Base-by-base conservation (phyloP, 495 filamentous ascomycete species). In the Achaetomiella virescens region DNA sequence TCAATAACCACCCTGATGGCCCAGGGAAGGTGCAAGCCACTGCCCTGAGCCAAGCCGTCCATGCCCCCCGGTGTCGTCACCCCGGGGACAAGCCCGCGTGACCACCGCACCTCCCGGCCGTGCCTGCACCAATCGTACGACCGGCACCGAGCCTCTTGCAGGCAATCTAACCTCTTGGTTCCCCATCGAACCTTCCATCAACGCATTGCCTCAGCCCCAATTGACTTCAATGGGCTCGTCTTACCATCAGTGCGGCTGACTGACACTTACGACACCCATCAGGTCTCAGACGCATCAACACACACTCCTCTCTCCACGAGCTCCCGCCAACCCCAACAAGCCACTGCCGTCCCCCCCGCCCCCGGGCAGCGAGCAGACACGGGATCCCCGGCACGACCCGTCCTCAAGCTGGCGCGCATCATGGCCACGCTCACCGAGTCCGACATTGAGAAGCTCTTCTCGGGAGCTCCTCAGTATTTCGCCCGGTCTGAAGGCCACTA, bases 401-500 rank as follows among this genome's bases (percentile, higher is more conserved):
- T 75, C 35, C 54, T 80, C 36, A 77, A 74, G 55, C 69, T 80
- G 14, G 66, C 73, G 48, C 68, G 78, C 66, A 81, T 80, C 63
- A 80, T 81, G 70, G 66, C 77, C 42, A 74, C 75, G n/a, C 70
- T 88, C 43, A 80, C 75, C 27, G 78, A 78, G 24, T 71, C 76
- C 21, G 85, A 89, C 46, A 66, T 88, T 54, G 84, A 85, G 65
- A 79, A 81, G 46, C 74, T 90, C 35, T 85, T 90, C 65, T 88
- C 85, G 27, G 86, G 86, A n/a, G 86, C 86, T 14, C 86, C 87
- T 36, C 86, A 88, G 63, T 90, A 87, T 66, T 77, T 85, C 60
- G 82, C 70, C 69, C 75, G 71, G 62, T 82, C 73, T 67, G 78
- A 72, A 61, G 75, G 76, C 22, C 74, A 78, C 58, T 75, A 71